Conservation (phyloP, 768 basidiomycete genomes). For the Amanita exitialis region DNA sequence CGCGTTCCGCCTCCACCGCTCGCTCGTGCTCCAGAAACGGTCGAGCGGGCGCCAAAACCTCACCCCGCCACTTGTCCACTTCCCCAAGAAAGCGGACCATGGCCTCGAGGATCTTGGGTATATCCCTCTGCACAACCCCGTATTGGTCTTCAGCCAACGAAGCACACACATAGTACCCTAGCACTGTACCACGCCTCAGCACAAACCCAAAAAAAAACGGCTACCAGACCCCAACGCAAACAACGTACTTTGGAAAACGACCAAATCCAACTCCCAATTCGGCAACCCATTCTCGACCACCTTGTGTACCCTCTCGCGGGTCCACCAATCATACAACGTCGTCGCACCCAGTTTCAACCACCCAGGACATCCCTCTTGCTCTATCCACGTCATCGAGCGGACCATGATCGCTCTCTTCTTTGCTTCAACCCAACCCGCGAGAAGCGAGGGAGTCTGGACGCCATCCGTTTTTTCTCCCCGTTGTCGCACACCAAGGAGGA, state of each 20-base stretch:
- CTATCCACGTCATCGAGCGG: background rate
- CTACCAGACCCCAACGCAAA: too few relatives aligned
- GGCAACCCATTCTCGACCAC: slow-evolving; percentile 47
- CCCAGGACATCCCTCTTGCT: background rate
- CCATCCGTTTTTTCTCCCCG: slow-evolving; percentile 13
- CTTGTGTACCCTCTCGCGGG: slow-evolving; percentile 39
- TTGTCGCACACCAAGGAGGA: slow-evolving; percentile 19
- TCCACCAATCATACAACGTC: slow-evolving; percentile 39
- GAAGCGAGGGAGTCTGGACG: too few relatives aligned
- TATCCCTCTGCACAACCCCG: slow-evolving; percentile 79
- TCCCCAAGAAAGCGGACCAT: slow-evolving; percentile 56
- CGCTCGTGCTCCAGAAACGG: slow-evolving; percentile 14
- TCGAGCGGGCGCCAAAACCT: slow-evolving; percentile 29
- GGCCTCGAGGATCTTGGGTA: slow-evolving; percentile 73
- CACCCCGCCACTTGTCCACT: slow-evolving; percentile 53
- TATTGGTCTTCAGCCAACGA: slow-evolving; percentile 76
- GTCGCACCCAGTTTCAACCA: background rate
- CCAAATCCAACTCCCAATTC: slow-evolving; percentile 50
- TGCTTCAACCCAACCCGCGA: background rate
- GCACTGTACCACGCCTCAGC: slow-evolving; percentile 28
- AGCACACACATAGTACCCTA: slow-evolving; percentile 57
- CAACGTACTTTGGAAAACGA: slow-evolving; percentile 49
- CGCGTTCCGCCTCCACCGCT: slow-evolving; percentile 23
- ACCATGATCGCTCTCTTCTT: background rate
- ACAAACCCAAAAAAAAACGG: background rate